Evolutionary conservation across 2,329 filamentous ascomycete genomes (phyloP).

Genomic region (Fusarium sp.): DNA sequence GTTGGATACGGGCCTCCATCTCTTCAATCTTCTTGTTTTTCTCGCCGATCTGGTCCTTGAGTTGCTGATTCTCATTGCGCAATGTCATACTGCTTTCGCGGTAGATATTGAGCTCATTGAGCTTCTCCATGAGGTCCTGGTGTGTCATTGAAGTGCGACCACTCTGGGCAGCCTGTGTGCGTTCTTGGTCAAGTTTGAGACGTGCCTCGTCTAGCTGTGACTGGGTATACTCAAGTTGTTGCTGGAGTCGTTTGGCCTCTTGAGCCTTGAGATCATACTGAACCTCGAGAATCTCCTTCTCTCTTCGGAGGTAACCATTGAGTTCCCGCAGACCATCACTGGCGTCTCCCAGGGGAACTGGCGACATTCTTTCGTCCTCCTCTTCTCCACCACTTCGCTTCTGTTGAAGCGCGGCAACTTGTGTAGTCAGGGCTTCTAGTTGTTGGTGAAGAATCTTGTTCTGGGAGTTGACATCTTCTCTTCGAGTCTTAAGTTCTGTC

Average conservation of each 20-base stretch:
- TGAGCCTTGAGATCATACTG: slow-evolving; percentile 90
- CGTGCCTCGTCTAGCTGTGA: slow-evolving; percentile 88
- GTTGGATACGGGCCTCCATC: slow-evolving; percentile 79
- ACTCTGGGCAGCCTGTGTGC: slow-evolving; percentile 77
- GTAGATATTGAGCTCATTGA: slow-evolving; percentile 95
- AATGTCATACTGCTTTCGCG: slow-evolving; percentile 94
- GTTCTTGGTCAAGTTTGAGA: slow-evolving; percentile 91
- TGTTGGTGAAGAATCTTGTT: slow-evolving; percentile 92
- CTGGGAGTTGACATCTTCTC: slow-evolving; percentile 86
- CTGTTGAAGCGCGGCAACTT: slow-evolving; percentile 83
- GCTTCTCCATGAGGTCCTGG: slow-evolving; percentile 90
- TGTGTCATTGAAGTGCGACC: slow-evolving; percentile 81
- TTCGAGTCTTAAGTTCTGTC: slow-evolving; percentile 77
- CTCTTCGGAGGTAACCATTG: slow-evolving; percentile 88
- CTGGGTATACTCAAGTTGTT: slow-evolving; percentile 88
- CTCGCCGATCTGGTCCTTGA: slow-evolving; percentile 78
- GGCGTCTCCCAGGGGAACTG: slow-evolving; percentile 65
- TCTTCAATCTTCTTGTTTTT: slow-evolving; percentile 80
- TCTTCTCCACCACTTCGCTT: slow-evolving; percentile 68
- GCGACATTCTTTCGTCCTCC: slow-evolving; percentile 63
- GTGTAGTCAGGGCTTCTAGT: slow-evolving; percentile 81
- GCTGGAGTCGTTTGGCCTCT: slow-evolving; percentile 87
- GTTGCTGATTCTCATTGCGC: slow-evolving; percentile 84
- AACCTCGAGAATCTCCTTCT: slow-evolving; percentile 98
- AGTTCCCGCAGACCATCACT: slow-evolving; percentile 87